Percentiles rank a stretch among this genome's conserved stretches.
These are phyloP conservation scores for Pyrus pyrifolia DNA, from an alignment of 306 rosid genomes.

Conservation along the genomic window DNA sequence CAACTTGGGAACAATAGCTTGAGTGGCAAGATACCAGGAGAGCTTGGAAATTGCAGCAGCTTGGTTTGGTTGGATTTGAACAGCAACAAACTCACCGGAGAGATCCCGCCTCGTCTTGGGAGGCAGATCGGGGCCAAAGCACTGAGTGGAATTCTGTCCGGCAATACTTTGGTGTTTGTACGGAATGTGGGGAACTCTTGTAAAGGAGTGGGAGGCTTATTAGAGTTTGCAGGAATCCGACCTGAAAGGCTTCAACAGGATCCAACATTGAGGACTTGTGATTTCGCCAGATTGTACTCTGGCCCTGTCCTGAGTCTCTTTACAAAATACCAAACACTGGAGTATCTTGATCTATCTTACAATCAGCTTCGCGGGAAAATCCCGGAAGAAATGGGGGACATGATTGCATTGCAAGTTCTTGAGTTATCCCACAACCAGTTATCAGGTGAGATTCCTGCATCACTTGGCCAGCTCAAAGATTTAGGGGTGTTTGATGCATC, in stretches of 20 bases:
- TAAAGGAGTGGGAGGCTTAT: constrained; percentile 90
- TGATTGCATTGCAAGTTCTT: constrained; percentile 92
- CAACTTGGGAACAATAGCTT: constrained; percentile 95
- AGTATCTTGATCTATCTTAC: constrained; percentile 92
- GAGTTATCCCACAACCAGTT: constrained; percentile 87
- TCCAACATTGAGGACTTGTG: constrained; percentile 80
- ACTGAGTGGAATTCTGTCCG: constrained; percentile 73
- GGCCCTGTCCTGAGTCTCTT: constrained; percentile 83
- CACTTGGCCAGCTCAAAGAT: constrained; percentile 77
- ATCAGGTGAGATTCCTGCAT: constrained; percentile 83
- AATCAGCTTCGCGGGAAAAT: constrained; percentile 83
- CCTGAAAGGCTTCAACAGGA: constrained; percentile 77
- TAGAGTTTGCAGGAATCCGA: constrained; percentile 83
- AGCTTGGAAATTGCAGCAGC: constrained; percentile 74
- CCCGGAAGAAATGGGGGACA: constrained; percentile 84
- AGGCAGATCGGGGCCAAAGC: constrained; percentile 84
- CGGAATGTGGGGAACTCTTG: constrained; percentile 87
- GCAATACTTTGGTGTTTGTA: constrained; percentile 85
- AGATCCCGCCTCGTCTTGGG: constrained; percentile 88
- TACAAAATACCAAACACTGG: constrained; percentile 85
- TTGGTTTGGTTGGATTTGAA: constrained; percentile 99
- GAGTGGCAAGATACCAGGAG: constrained; percentile 74
- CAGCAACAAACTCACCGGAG: constrained; percentile 93
- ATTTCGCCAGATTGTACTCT: constrained; percentile 81
- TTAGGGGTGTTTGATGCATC: constrained; percentile 94